Base-by-base conservation (phyloP, 805 yeast genomes). In the Vanderwaltozyma tropicalis region DNA sequence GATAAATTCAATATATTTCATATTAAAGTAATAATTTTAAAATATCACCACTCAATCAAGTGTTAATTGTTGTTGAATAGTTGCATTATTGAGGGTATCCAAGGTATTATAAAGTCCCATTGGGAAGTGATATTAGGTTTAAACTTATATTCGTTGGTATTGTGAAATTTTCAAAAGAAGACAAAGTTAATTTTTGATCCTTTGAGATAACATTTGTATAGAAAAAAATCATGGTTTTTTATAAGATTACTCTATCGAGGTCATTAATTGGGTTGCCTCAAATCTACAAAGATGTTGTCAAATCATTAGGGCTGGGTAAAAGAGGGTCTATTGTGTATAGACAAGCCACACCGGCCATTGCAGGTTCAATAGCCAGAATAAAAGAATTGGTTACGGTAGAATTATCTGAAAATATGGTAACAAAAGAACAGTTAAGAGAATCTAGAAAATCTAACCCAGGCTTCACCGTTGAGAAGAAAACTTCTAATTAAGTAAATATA, bases 311-410 rank as follows among this genome's bases (percentile, higher is more conserved):
- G 0, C 72, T 89, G 37, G 72, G 69, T 38, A 76, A 70, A 50
- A 76, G 92, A 49, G 84, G 88, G 37, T 78, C 78, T 28, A 72
- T 79, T 2, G 78, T 76, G 2, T 88, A 80, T 61, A 88, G 78
- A 51, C 62, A 64, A 33, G 85, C 83, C 4, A 69, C 80, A 11
- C 87, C 94, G 13, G 74, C 80, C 25, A 73, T 80, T 42, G 96
- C 97, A 3, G 95, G 95, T 59, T 78, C 79, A 67, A 70, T 89
- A 40, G 75, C 85, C 24, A 67, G 71, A 41, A 84, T 89, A 32
- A 89, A 89, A 61, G 96, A 89, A 59, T 67, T 89, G 40, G 88
- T 89, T 8, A 74, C 73, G 34, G 92, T 89, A 21, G 89, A 86
- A 48, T 64, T 86, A 27, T 76, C 80, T 10, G 78, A 76, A 31